These are phyloP conservation scores for Aspergillus candidus DNA, from an alignment of 2,329 filamentous ascomycete species.

Conservation along the genomic window DNA sequence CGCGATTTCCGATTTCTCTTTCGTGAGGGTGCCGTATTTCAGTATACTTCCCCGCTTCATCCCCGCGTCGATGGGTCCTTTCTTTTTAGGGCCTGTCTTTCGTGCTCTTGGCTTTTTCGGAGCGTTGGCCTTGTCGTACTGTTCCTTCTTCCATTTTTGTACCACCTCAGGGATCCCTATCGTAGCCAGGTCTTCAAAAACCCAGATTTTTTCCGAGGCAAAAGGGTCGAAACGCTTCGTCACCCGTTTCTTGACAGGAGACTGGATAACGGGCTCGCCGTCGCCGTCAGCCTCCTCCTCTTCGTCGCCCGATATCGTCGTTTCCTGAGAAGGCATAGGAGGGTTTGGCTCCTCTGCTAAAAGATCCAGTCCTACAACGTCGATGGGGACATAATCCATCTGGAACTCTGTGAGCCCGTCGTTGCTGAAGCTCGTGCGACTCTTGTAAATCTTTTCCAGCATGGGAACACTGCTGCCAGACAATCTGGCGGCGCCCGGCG, in stretches of 20 bases:
- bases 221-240: slow-evolving; percentile 55
- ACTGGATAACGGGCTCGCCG: slow-evolving; percentile 16
- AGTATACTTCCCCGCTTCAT: slow-evolving; percentile 39
- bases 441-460: slow-evolving; percentile 61
- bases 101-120: slow-evolving; percentile 24
- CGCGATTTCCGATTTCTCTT: slow-evolving; percentile 27
- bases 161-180: slow-evolving; percentile 61
- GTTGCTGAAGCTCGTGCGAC: slow-evolving; percentile 64
- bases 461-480: slow-evolving; percentile 47
- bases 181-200: slow-evolving; percentile 59
- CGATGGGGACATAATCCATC: slow-evolving; percentile 67
- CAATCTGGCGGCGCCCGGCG: slow-evolving; percentile 23
- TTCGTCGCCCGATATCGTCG: slow-evolving; percentile 25
- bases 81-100: slow-evolving; percentile 28
- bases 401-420: slow-evolving; percentile 73
- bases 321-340: slow-evolving; percentile 33
- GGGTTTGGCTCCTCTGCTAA: slow-evolving; percentile 62
- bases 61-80: slow-evolving; percentile 33
- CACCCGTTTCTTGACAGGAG: slow-evolving; percentile 22
- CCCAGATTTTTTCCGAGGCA: slow-evolving; percentile 61
- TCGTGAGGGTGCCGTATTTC: slow-evolving; percentile 37
- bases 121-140: slow-evolving; percentile 25
- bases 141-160: slow-evolving; percentile 55
- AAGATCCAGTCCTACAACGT: slow-evolving; percentile 72
- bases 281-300: slow-evolving; percentile 27